These are phyloP conservation scores for Xenosphaeropsis pyriputrescens DNA, from an alignment of 2,329 filamentous ascomycete genomes.

Conservation along the genomic window DNA sequence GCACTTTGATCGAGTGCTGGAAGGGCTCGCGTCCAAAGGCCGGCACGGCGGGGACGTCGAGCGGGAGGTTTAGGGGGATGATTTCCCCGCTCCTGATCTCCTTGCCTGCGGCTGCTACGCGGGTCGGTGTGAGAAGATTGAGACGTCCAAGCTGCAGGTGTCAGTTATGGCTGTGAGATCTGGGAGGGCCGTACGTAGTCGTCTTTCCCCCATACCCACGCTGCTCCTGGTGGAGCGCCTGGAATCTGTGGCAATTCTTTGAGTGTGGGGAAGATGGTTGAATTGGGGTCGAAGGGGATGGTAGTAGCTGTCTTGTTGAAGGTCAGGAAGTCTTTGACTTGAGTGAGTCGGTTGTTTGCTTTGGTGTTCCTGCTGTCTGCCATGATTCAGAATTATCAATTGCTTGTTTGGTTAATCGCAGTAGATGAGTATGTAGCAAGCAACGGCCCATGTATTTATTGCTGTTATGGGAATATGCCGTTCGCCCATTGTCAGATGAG, in stretches of 20 bases:
- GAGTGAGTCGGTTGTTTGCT: slow-evolving; percentile 9
- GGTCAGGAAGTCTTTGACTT: slow-evolving; percentile 12
- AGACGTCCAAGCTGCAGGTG: slow-evolving; percentile 23
- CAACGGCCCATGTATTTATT: too few species aligned
- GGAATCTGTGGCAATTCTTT: slow-evolving; percentile 14
- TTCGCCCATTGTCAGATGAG: too few species aligned
- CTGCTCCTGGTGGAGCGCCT: slow-evolving; percentile 14
- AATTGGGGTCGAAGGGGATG: slow-evolving; percentile 15
- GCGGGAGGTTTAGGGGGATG: slow-evolving; percentile 19
- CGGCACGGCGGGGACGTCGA: slow-evolving; percentile 20
- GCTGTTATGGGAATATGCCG: too few species aligned
- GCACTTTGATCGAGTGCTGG: slow-evolving; percentile 17
- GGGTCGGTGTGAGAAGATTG: slow-evolving; percentile 28
- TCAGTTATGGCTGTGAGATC: neutral
- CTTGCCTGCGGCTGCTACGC: slow-evolving; percentile 23
- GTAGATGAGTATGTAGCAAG: too few species aligned
- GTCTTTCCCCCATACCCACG: slow-evolving; percentile 17
- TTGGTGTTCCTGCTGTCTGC: slow-evolving; percentile 4
- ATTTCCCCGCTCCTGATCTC: slow-evolving; percentile 27
- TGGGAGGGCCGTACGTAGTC: slow-evolving; percentile 10
- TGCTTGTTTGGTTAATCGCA: neutral
- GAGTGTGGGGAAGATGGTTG: slow-evolving; percentile 14
- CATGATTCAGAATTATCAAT: slow-evolving; percentile 5
- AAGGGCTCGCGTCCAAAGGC: slow-evolving; percentile 19
- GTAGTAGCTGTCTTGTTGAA: slow-evolving; percentile 10